phyloP scores from a whole-genome alignment of 225 moss, liverwort and hornwort genomes.

The Neckera pumila region DNA sequence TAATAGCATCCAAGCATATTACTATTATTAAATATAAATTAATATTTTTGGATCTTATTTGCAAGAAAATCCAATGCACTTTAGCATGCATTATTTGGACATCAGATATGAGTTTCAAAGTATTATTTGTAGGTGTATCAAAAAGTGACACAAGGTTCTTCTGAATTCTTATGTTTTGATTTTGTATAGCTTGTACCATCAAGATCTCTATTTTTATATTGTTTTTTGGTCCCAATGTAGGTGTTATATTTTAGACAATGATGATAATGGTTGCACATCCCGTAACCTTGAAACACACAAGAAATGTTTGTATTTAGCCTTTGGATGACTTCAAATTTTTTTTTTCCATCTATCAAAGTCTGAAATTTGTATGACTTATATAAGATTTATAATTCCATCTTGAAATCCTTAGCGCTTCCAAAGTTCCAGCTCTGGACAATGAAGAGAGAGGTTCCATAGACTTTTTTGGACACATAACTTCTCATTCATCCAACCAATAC shows the following conservation, averaged over 20 bases:
- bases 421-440: fast-evolving
- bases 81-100: not conserved
- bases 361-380: not conserved
- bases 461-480: not conserved
- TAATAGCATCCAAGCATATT: no score
- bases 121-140: not conserved
- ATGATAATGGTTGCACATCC: not conserved
- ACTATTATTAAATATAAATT: not conserved
- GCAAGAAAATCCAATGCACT: not conserved
- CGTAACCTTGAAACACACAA: not conserved
- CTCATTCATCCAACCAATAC: not conserved
- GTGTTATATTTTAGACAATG: not conserved
- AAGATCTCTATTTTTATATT: no score
- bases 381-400: no score
- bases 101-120: not conserved
- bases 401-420: fast-evolving
- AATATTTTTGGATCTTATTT: no score
- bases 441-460: fast-evolving
- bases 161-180: not conserved
- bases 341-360: no score
- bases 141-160: not conserved
- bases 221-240: not conserved
- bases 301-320: not conserved
- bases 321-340: not conserved
- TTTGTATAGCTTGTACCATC: not conserved